A percentile compares a stretch with the other conserved stretches of the same genome.
Evolutionary conservation across 345 rosid genomes (phyloP).

Genomic region (Pistacia atlantica): DNA sequence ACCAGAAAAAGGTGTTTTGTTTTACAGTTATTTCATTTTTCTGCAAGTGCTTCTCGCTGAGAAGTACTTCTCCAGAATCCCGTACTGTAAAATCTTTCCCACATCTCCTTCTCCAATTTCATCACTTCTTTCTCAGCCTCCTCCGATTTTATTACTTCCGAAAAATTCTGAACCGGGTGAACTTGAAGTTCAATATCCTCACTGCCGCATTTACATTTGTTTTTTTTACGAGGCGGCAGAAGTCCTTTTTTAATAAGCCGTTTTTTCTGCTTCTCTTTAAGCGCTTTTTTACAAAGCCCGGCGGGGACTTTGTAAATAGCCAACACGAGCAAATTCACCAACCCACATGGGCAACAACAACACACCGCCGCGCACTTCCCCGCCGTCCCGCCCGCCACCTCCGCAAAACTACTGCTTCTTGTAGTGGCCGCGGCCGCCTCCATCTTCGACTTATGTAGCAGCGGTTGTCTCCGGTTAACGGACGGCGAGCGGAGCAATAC

Average conservation of each 20-base stretch:
- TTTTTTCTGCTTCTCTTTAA: constrained; percentile 37
- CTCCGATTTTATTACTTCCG: constrained; percentile 8
- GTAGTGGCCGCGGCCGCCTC: neutral
- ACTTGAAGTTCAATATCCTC: constrained; percentile 38
- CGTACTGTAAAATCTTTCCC: constrained; percentile 55
- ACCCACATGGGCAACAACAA: constrained; percentile 72
- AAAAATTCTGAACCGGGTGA: constrained; percentile 19
- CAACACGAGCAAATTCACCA: constrained; percentile 52
- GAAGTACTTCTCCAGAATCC: constrained; percentile 84
- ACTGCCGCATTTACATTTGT: constrained; percentile 24
- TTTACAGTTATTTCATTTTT: neutral
- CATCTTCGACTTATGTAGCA: constrained; percentile 2
- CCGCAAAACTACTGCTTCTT: constrained; percentile 43
- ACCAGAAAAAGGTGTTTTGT: neutral
- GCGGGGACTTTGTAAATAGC: constrained; percentile 62
- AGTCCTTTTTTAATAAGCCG: constrained; percentile 33
- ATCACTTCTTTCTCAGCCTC: constrained; percentile 33
- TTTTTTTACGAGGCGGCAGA: constrained; percentile 27
- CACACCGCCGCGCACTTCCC: constrained; percentile 79
- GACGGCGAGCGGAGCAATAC: neutral
- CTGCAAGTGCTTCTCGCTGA: constrained; percentile 30
- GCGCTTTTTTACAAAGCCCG: constrained; percentile 54
- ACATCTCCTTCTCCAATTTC: constrained; percentile 57
- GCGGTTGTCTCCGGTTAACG: constrained; percentile 2
- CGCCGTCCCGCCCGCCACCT: constrained; percentile 51